Conservation (phyloP, 495 filamentous ascomycete genomes). For the Pyrenula aspistea region DNA sequence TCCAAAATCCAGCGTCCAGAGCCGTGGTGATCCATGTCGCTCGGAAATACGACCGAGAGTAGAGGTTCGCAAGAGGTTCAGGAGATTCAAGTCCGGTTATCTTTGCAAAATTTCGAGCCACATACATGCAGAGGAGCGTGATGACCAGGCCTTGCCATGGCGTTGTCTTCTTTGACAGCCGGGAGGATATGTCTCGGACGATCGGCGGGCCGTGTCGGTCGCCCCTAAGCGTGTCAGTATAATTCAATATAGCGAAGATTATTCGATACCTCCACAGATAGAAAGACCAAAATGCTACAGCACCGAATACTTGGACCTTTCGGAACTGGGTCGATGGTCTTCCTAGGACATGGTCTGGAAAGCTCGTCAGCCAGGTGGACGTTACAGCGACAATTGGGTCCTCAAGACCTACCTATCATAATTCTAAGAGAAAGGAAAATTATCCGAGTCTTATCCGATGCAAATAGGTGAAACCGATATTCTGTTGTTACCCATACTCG, state of each 20-base stretch:
- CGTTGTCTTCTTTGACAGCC: slow-evolving; percentile 57
- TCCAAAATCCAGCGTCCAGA: slow-evolving; percentile 95
- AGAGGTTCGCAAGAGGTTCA: slow-evolving; percentile 88
- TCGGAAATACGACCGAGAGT: slow-evolving; percentile 87
- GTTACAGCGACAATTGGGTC: too few species aligned
- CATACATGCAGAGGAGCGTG: slow-evolving; percentile 84
- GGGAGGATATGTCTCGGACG: slow-evolving; percentile 57
- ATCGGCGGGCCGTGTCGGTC: slow-evolving; percentile 78
- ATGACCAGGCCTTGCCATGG: slow-evolving; percentile 82
- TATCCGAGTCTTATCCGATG: too few species aligned
- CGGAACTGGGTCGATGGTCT: slow-evolving; percentile 82
- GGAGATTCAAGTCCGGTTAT: slow-evolving; percentile 84
- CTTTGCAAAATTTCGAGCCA: slow-evolving; percentile 84
- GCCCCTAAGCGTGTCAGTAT: slow-evolving; percentile 38
- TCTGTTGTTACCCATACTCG: too few species aligned
- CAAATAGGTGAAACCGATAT: too few species aligned
- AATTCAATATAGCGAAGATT: not conserved
- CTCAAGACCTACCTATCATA: not conserved
- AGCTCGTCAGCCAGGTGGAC: not conserved
- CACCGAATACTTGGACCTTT: slow-evolving; percentile 83
- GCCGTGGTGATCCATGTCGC: slow-evolving; percentile 96
- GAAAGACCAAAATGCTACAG: slow-evolving; percentile 80
- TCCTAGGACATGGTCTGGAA: slow-evolving; percentile 77
- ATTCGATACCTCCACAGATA: slow-evolving; percentile 57
- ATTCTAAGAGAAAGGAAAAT: too few species aligned